These are phyloP conservation scores for Chalciporus piperatoides DNA, from an alignment of 1,284 basidiomycete species.

Conservation along the genomic window DNA sequence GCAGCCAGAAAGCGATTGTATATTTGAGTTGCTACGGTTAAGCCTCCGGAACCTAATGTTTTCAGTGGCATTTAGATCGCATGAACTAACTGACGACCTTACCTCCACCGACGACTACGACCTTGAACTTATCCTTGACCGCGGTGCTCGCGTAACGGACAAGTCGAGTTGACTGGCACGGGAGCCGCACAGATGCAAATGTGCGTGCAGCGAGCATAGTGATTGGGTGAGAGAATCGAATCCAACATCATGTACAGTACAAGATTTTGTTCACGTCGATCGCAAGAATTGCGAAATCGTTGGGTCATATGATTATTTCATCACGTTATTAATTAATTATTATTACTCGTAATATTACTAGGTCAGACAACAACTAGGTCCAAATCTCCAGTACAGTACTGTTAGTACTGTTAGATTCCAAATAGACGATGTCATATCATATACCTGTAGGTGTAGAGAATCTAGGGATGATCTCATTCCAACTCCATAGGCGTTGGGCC, in stretches of 20 bases:
- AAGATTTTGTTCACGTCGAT: neutral
- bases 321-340: too few species aligned
- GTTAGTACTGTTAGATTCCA: too few species aligned
- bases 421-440: too few species aligned
- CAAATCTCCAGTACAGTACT: too few species aligned
- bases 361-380: too few species aligned
- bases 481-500: too few species aligned
- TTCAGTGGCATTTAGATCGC: neutral
- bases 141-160: constrained; percentile 39
- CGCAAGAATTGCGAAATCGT: constrained; percentile 21
- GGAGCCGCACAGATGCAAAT: constrained; percentile 6
- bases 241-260: neutral
- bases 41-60: constrained; percentile 65
- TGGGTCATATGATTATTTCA: too few species aligned
- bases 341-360: too few species aligned
- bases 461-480: too few species aligned
- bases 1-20: constrained; percentile 72
- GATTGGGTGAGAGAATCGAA: neutral
- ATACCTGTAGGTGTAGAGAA: too few species aligned
- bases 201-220: constrained; percentile 15
- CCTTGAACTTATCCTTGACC: constrained; percentile 50
- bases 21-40: constrained; percentile 80
- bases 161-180: constrained; percentile 5
- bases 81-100: constrained; percentile 17
- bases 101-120: constrained; percentile 69